Evolutionary conservation across 2,329 filamentous ascomycete genomes (phyloP), one percentile per base, ranked within the genome.

Genomic region (Pezicula rhizophila): DNA sequence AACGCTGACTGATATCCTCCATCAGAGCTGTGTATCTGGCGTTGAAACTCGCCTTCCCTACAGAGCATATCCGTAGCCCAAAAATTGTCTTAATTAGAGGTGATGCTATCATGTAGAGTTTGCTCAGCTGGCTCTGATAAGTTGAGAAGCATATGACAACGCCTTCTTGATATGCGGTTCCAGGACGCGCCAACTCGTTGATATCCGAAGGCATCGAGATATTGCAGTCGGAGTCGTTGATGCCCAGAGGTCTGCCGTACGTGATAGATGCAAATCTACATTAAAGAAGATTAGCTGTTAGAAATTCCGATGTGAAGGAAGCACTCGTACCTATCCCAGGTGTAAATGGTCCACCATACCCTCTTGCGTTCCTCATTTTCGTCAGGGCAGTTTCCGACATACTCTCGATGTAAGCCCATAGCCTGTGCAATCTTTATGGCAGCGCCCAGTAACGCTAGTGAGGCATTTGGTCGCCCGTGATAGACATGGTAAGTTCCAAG

Each of bases 401-500:
- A 41, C 10, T 54, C 49, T 26, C 52, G 49, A 49, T 54, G 52
- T 35, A 54, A 39, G 31, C 44, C 49, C 45, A 54, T 52, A 17
- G 52, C 52, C 35, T 54, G 52, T 28, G 52, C 46, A 17, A 47
- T 54, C 37, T 52, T 52, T 15, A 42, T 52, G 23, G 49, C 40
- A 12, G 52, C 49, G n/a, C 45, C 52, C 33, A 60, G 48, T 41
- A 52, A 46, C 4, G 51, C 48, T 28, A 53, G 49, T 2, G 42
- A 48, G 8, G 68, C 52, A 35, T 68, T 68, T 1, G 69, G 69
- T 23, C 64, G 63, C 6, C 70, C 70, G 49, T 71, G 69, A 43
- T 72, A 72, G 12, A 71, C 60, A 35, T 68, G 64, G 44, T 69
- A 66, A 2, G 66, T 68, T 5, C 69, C 70, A 1, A 72, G 58